Conservation (phyloP, 2,329 filamentous ascomycete species). For the Pseudogymnoascus sp. region DNA sequence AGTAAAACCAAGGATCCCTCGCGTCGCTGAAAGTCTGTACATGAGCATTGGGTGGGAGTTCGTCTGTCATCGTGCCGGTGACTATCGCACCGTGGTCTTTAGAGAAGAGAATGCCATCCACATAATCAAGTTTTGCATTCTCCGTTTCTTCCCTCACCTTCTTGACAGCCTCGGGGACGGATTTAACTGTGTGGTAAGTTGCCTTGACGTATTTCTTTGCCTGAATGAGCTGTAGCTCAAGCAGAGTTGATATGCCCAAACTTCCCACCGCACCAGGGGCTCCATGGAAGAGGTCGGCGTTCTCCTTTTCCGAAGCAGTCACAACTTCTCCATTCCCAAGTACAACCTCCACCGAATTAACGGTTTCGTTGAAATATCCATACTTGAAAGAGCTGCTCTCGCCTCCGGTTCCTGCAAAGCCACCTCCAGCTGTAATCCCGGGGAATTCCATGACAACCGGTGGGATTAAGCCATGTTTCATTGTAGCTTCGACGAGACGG, state of each 20-base stretch:
- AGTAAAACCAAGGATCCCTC: slow-evolving; percentile 59
- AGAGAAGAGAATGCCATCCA: slow-evolving; percentile 54
- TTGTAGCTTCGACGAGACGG: slow-evolving; percentile 50
- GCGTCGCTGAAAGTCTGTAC: slow-evolving; percentile 44
- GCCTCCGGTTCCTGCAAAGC: slow-evolving; percentile 59
- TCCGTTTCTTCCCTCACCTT: slow-evolving; percentile 34
- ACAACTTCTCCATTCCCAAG: slow-evolving; percentile 51
- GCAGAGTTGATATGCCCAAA: slow-evolving; percentile 53
- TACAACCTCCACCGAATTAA: slow-evolving; percentile 58
- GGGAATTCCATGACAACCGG: slow-evolving; percentile 67
- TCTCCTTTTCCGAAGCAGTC: slow-evolving; percentile 40
- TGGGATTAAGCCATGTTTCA: slow-evolving; percentile 50
- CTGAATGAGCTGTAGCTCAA: slow-evolving; percentile 51
- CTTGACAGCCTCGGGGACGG: slow-evolving; percentile 39
- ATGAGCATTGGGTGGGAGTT: slow-evolving; percentile 19
- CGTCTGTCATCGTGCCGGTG: slow-evolving; percentile 45
- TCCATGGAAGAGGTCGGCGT: slow-evolving; percentile 51
- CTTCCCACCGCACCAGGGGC: slow-evolving; percentile 56
- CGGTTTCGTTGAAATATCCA: slow-evolving; percentile 59
- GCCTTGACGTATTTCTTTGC: slow-evolving; percentile 51
- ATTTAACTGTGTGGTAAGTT: slow-evolving; percentile 44
- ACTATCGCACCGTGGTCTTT: slow-evolving; percentile 46
- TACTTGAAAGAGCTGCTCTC: slow-evolving; percentile 62
- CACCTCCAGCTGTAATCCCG: slow-evolving; percentile 62
- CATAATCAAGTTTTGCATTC: slow-evolving; percentile 44